A percentile compares a stretch with the other conserved stretches of the same genome.
These are phyloP conservation scores for Leccinum aurantiacum DNA, from an alignment of 768 basidiomycete species.

Conservation along the genomic window DNA sequence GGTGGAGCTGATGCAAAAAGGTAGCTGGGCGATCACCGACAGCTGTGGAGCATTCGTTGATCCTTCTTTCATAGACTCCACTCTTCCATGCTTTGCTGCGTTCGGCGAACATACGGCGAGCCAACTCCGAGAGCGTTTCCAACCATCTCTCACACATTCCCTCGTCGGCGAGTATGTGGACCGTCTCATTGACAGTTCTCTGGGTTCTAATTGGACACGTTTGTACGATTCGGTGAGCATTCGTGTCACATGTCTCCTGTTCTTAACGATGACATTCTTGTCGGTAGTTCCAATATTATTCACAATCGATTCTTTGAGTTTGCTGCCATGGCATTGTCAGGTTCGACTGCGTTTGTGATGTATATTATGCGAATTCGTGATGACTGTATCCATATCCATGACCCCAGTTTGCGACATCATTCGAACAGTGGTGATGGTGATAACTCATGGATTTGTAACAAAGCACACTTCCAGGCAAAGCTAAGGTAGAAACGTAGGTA, in stretches of 20 bases:
- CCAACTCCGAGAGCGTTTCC: conserved; percentile 90
- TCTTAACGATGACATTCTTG: conserved; percentile 1
- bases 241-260: not conserved
- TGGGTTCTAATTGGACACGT: conserved; percentile 93
- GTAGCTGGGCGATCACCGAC: conserved; percentile 36
- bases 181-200: conserved; percentile 81
- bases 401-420: conserved; percentile 1
- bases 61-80: conserved; percentile 58
- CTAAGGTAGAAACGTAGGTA: not conserved
- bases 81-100: conserved; percentile 85
- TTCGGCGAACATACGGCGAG: conserved; percentile 89
- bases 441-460: not conserved
- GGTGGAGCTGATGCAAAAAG: conserved; percentile 98
- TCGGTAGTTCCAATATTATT: conserved; percentile 87
- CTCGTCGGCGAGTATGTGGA: conserved; percentile 89
- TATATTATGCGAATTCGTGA: not conserved
- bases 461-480: conserved; percentile 2
- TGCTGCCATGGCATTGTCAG: not conserved
- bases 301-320: conserved; percentile 77
- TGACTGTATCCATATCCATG: conserved; percentile 2
- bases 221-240: conserved; percentile 87
- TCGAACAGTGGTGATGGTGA: not conserved
- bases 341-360: conserved; percentile 1
- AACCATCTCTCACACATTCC: conserved; percentile 82
- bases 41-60: conserved; percentile 1